Conservation (phyloP, 108 stramenopile genomes). For the Bacterosira constricta region DNA sequence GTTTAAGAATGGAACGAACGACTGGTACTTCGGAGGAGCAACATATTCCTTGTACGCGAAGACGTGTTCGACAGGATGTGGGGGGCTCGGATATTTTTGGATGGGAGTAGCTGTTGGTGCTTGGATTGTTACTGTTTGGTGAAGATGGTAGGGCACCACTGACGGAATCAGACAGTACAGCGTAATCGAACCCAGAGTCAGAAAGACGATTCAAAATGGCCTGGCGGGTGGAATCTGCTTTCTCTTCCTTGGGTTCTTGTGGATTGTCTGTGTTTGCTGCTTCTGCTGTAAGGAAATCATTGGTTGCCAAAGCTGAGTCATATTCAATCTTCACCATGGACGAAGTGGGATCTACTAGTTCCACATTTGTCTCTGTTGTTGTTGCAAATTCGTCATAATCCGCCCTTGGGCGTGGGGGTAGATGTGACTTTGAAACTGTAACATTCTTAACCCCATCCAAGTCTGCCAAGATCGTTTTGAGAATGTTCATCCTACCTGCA, state of each 20-base stretch:
- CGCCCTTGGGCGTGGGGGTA: not conserved
- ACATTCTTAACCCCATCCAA: slow-evolving; percentile 19
- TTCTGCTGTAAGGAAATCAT: not conserved
- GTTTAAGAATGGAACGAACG: slow-evolving; percentile 64
- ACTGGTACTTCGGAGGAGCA: slow-evolving; percentile 81
- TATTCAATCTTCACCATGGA: slow-evolving; percentile 15
- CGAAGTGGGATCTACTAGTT: slow-evolving; percentile 7
- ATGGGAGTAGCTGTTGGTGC: not conserved
- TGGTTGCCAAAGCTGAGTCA: not conserved
- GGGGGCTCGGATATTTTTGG: slow-evolving; percentile 4
- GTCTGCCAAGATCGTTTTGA: slow-evolving; percentile 17
- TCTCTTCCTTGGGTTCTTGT: slow-evolving; percentile 15
- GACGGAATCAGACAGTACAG: not conserved
- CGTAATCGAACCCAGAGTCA: slow-evolving; percentile 25
- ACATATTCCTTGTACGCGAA: slow-evolving; percentile 74
- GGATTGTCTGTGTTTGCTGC: slow-evolving; percentile 21
- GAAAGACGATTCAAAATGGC: slow-evolving; percentile 8
- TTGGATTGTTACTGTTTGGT: not conserved
- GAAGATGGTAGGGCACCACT: not conserved
- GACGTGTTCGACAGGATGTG: slow-evolving; percentile 30
- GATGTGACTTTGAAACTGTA: not conserved
- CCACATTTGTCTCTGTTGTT: not conserved
- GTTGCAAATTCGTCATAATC: not conserved
- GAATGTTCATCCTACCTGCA: not conserved
- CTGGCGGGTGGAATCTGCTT: not conserved